Percentiles rank a stretch among this genome's conserved stretches.
These are phyloP conservation scores for Tieghemiomyces parasiticus DNA, from an alignment of 192 early-diverging fungal species.

Conservation along the genomic window DNA sequence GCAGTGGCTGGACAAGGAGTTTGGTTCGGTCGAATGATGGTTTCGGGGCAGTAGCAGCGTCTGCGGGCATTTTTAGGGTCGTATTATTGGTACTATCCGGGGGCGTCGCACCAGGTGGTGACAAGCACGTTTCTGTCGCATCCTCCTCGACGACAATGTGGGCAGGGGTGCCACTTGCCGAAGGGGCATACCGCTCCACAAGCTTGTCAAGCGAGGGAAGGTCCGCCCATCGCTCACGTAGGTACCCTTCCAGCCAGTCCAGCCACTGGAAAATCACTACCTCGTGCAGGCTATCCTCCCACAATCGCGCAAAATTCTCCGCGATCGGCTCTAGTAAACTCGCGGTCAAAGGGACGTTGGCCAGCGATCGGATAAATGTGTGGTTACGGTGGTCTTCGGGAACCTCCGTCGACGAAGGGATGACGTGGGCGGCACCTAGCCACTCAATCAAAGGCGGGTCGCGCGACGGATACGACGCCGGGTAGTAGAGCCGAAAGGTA, in stretches of 20 bases:
- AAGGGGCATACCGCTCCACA: conserved; percentile 15
- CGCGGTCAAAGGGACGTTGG: conserved; percentile 6
- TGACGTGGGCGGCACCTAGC: conserved; percentile 13
- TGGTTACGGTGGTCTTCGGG: no score
- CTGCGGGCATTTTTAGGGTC: background rate
- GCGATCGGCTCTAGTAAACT: conserved; percentile 16
- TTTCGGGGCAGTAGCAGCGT: background rate
- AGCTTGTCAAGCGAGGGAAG: background rate
- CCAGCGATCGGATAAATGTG: no score
- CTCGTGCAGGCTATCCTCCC: background rate
- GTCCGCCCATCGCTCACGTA: conserved; percentile 12
- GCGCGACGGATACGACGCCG: conserved; percentile 23
- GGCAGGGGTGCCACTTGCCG: no score
- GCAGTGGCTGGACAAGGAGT: conserved; percentile 14
- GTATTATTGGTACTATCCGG: conserved; percentile 14
- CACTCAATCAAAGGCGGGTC: conserved; percentile 25
- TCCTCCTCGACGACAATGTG: background rate
- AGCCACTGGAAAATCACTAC: conserved; percentile 26
- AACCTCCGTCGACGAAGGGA: conserved; percentile 1
- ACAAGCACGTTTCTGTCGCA: background rate
- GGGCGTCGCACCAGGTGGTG: conserved; percentile 2
- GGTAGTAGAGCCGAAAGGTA: conserved; percentile 22
- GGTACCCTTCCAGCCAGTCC: conserved; percentile 20
- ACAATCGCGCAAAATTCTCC: conserved; percentile 21
- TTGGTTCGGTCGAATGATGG: background rate